phyloP scores from a whole-genome alignment of 2,329 filamentous ascomycete species.

The Trichoderma gracile region DNA sequence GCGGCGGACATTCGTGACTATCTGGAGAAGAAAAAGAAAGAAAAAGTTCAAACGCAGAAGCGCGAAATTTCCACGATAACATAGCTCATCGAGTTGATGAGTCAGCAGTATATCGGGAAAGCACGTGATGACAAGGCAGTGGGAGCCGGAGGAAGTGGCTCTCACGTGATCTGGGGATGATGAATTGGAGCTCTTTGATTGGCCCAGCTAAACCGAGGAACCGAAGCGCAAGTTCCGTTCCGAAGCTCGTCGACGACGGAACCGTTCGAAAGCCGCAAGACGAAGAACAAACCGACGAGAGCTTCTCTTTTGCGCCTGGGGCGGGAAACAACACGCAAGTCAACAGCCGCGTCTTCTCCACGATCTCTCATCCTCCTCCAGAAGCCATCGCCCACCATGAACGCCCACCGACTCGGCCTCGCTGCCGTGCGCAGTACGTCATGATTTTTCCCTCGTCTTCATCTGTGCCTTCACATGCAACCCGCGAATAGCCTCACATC shows the following conservation, averaged over 20 bases:
- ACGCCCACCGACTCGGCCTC: conserved; percentile 58
- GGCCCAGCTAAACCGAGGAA: conserved; percentile 47
- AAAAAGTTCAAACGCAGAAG: conserved; percentile 9
- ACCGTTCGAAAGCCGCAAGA: conserved; percentile 4
- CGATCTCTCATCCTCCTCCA: not conserved
- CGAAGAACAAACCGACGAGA: not conserved
- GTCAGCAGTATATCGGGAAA: not conserved
- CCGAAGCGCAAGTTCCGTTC: conserved; percentile 35
- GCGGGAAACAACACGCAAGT: not conserved
- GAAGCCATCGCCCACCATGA: conserved; percentile 46
- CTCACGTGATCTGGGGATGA: conserved; percentile 40
- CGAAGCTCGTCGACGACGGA: conserved; percentile 29
- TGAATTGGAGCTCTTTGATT: conserved; percentile 44
- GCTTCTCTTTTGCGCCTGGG: conserved; percentile 6
- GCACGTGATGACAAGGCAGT: conserved; percentile 5
- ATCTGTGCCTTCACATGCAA: conserved; percentile 5
- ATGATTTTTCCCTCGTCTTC: conserved; percentile 30
- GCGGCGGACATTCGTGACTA: conserved; percentile 52
- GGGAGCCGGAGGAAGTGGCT: not conserved
- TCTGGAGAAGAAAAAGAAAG: conserved; percentile 45
- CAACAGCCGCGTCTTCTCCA: not conserved
- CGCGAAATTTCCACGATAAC: conserved; percentile 2
- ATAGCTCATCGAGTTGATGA: not conserved
- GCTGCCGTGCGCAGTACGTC: conserved; percentile 61
- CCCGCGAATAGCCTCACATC: conserved; percentile 29